Percentiles rank a stretch among this genome's conserved stretches.
Conservation (phyloP, 805 yeast genomes). For the Kodamaea neixiangensis region DNA sequence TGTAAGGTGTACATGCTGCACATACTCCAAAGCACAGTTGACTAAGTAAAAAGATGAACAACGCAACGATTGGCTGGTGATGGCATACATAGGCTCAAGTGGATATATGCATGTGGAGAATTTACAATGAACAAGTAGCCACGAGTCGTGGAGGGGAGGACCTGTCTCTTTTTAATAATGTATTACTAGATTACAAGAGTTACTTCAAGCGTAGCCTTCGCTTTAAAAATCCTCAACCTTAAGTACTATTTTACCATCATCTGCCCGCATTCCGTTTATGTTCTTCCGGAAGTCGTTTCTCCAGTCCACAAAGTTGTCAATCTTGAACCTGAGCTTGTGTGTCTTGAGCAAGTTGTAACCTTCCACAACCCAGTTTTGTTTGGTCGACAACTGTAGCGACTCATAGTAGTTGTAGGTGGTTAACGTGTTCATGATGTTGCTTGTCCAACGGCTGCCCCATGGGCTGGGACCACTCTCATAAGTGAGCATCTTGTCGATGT, state of each 20-base stretch:
- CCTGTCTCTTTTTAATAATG: not conserved
- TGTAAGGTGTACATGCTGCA: not conserved
- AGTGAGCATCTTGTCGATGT: slow-evolving; percentile 29
- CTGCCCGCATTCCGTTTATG: slow-evolving; percentile 25
- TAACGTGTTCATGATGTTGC: slow-evolving; percentile 31
- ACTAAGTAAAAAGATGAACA: not conserved
- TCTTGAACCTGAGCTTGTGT: slow-evolving; percentile 30
- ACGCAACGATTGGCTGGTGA: not conserved
- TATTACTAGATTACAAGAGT: not conserved
- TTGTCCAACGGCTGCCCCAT: slow-evolving; percentile 39
- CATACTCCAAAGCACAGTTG: not conserved
- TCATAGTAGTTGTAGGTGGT: slow-evolving; percentile 38
- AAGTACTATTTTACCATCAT: slow-evolving; percentile 37
- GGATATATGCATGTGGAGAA: not conserved
- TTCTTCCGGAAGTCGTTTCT: slow-evolving; percentile 33
- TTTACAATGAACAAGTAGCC: not conserved
- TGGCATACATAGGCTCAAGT: not conserved
- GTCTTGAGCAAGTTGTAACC: slow-evolving; percentile 29
- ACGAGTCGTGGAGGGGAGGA: not conserved
- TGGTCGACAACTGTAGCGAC: slow-evolving; percentile 28
- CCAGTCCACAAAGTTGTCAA: slow-evolving; percentile 41
- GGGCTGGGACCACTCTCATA: slow-evolving; percentile 28
- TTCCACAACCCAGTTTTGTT: slow-evolving; percentile 35
- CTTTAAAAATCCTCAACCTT: slow-evolving; percentile 38
- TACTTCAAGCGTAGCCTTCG: not conserved